A percentile compares a stretch with the other conserved stretches of the same genome.
These are phyloP conservation scores for Iris macrosiphon DNA, from an alignment of 106 monocot genomes.

Conservation along the genomic window DNA sequence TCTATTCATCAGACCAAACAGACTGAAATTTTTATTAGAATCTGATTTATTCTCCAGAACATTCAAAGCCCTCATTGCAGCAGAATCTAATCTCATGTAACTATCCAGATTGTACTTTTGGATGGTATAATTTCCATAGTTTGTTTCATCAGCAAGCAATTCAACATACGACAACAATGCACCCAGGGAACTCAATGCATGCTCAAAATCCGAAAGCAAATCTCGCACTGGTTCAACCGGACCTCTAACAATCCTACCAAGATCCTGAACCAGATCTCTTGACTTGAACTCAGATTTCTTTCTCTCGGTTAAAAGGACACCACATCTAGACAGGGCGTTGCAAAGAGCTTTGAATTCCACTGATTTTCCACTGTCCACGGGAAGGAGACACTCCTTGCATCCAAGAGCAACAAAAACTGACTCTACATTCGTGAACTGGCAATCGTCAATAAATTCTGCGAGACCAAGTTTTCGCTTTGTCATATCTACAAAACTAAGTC, in stretches of 20 bases:
- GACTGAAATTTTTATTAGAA: conserved; percentile 93
- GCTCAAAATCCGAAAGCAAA: conserved; percentile 76
- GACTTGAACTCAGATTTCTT: conserved; percentile 95
- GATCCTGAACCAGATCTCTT: conserved; percentile 87
- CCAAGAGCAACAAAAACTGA: conserved; percentile 88
- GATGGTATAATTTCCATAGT: conserved; percentile 82
- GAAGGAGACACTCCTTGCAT: conserved; percentile 92
- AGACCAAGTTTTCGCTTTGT: conserved; percentile 70
- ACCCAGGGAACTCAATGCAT: conserved; percentile 76
- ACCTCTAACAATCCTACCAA: conserved; percentile 82
- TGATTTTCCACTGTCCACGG: conserved; percentile 63
- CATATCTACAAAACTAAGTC: conserved; percentile 82
- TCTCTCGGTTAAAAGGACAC: conserved; percentile 76
- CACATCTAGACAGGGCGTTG: conserved; percentile 61
- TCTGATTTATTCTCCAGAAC: conserved; percentile 89
- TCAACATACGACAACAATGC: conserved; percentile 81
- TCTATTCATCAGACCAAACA: conserved; percentile 97
- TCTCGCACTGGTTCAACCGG: conserved; percentile 82
- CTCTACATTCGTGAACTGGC: conserved; percentile 89
- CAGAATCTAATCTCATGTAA: conserved; percentile 96
- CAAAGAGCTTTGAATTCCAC: conserved; percentile 42
- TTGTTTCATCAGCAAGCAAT: conserved; percentile 74
- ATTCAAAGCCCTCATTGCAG: conserved; percentile 90
- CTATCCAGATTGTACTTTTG: conserved; percentile 72
- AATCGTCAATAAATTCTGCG: conserved; percentile 93